Evolutionary conservation across 1,139 yeast species (phyloP).

Genomic region (Sugiyamaella paludigena): DNA sequence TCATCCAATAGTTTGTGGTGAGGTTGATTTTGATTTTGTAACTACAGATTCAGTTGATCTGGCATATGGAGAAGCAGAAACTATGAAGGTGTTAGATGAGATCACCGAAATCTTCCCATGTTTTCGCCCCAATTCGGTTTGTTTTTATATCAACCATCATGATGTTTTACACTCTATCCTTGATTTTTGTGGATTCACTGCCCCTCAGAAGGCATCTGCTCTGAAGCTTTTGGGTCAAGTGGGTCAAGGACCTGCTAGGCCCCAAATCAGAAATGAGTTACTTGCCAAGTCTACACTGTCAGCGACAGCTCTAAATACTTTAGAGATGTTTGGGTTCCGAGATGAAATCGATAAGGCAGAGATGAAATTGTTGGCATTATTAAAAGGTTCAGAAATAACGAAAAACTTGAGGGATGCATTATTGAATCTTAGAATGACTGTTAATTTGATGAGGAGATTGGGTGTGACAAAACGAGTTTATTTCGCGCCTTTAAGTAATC

Average conservation of each 20-base stretch:
- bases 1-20: constrained; percentile 75
- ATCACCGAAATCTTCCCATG: constrained; percentile 63
- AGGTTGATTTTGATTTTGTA: constrained; percentile 81
- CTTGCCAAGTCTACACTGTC: constrained; percentile 73
- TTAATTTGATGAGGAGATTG: constrained; percentile 52
- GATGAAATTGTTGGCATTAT: constrained; percentile 58
- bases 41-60: constrained; percentile 41
- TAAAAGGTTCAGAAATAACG: constrained; percentile 64
- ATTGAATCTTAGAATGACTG: constrained; percentile 56
- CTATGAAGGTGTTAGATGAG: constrained; percentile 77
- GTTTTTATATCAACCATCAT: constrained; percentile 70
- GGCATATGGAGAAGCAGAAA: constrained; percentile 77
- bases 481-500: constrained; percentile 74
- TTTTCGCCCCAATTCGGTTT: constrained; percentile 53
- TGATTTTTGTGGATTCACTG: constrained; percentile 74
- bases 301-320: constrained; percentile 75
- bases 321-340: constrained; percentile 75
- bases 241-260: constrained; percentile 66
- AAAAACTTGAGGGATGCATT: constrained; percentile 62
- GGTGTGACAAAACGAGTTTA: constrained; percentile 54
- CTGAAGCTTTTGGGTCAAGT: constrained; percentile 70
- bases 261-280: constrained; percentile 62
- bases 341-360: constrained; percentile 64
- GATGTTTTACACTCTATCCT: constrained; percentile 73
- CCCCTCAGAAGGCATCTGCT: constrained; percentile 66